Conservation (phyloP, 1,284 basidiomycete genomes). For the Fistulinella cinereoalba region DNA sequence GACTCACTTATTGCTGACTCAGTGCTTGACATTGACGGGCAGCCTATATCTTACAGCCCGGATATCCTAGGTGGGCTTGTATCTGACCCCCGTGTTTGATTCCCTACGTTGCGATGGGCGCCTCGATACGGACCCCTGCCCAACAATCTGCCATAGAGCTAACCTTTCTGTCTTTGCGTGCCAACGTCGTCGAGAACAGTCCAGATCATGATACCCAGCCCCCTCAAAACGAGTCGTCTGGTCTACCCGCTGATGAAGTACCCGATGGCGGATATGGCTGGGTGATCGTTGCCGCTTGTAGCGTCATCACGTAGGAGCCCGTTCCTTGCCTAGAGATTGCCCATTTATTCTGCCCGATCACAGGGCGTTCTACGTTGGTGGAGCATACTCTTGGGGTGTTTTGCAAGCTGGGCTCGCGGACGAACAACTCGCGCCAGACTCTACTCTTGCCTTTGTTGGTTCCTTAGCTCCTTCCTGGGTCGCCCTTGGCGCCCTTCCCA, state of each 20-base stretch:
- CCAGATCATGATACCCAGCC: neutral
- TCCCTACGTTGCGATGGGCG: neutral
- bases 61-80: too few species aligned
- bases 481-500: slow-evolving; percentile 29
- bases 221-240: neutral
- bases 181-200: neutral
- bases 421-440: slow-evolving; percentile 21
- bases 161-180: neutral
- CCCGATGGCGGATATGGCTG: slow-evolving; percentile 26
- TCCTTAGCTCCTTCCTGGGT: slow-evolving; percentile 29
- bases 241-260: slow-evolving; percentile 1
- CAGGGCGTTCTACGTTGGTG: slow-evolving; percentile 26
- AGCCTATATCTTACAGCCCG: too few species aligned
- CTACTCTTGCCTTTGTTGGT: slow-evolving; percentile 34
- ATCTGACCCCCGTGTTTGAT: too few species aligned
- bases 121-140: neutral
- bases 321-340: neutral
- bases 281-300: slow-evolving; percentile 20
- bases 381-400: slow-evolving; percentile 33
- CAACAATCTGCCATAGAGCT: neutral
- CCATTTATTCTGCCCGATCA: neutral
- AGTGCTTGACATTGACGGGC: too few species aligned
- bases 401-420: slow-evolving; percentile 28
- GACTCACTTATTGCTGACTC: too few species aligned
- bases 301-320: slow-evolving; percentile 22